Evolutionary conservation across 1,284 basidiomycete genomes (phyloP).

Genomic region (Apiotrichum veenhuisii): DNA sequence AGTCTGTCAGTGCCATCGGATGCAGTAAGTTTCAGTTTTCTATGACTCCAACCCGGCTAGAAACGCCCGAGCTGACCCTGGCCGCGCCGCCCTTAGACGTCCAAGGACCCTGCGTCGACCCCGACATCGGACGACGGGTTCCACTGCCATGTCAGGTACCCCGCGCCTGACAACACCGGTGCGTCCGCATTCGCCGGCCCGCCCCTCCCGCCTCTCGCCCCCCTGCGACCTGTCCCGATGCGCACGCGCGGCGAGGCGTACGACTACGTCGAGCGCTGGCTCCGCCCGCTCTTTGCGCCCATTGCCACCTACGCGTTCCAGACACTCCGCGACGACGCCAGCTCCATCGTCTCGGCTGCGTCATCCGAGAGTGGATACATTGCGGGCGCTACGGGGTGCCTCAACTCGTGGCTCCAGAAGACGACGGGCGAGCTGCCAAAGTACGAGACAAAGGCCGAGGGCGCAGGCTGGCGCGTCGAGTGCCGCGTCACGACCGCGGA

Average conservation of each 20-base stretch:
- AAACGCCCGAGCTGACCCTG: too few relatives aligned
- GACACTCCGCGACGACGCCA: constrained; percentile 13
- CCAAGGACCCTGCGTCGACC: not conserved
- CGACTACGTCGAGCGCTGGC: constrained; percentile 33
- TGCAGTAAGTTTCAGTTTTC: too few relatives aligned
- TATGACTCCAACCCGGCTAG: too few relatives aligned
- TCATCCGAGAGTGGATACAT: not conserved
- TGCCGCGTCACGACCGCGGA: constrained; percentile 2
- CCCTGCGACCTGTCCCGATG: not conserved
- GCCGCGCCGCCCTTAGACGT: not conserved
- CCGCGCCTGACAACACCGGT: not conserved
- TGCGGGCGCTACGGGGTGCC: not conserved
- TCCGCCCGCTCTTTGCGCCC: constrained; percentile 35
- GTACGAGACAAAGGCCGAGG: constrained; percentile 1
- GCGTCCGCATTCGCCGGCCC: not conserved
- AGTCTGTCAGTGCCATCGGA: too few relatives aligned
- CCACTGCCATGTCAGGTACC: not conserved
- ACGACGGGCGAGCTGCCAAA: constrained; percentile 2
- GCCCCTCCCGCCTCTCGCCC: constrained; percentile 1
- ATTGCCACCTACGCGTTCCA: constrained; percentile 28
- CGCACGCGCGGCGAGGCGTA: constrained; percentile 32
- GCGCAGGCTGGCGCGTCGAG: constrained; percentile 3
- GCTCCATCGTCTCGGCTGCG: not conserved
- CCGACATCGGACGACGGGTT: too few relatives aligned
- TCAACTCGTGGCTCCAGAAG: constrained; percentile 8